phyloP scores from a whole-genome alignment of 805 yeast genomes.

The Gaillardinia entomophila region DNA sequence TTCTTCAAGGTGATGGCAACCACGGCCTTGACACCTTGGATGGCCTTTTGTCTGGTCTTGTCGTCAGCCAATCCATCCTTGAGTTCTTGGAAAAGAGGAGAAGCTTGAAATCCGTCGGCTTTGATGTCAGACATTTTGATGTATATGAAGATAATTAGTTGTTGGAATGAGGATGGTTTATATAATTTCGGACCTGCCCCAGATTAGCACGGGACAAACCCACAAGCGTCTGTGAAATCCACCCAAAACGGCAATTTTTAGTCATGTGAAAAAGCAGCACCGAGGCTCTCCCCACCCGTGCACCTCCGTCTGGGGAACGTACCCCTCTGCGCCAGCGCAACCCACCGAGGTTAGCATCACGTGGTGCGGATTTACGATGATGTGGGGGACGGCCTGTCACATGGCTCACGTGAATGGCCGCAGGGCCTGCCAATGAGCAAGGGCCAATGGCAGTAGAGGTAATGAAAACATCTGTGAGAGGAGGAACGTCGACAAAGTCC shows the following conservation, averaged over 20 bases:
- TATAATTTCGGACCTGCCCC: neutral
- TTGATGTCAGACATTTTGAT: conserved; percentile 18
- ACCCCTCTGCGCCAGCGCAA: too few relatives aligned
- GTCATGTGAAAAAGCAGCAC: neutral
- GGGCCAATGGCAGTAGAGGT: too few relatives aligned
- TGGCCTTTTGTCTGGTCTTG: conserved; percentile 31
- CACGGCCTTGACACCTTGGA: conserved; percentile 49
- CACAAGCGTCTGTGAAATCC: neutral
- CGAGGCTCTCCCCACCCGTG: neutral
- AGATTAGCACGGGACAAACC: neutral
- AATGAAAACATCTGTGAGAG: too few relatives aligned
- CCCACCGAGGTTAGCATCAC: too few relatives aligned
- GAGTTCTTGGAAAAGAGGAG: conserved; percentile 35
- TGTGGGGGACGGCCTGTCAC: too few relatives aligned
- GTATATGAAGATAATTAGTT: neutral
- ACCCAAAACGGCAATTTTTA: neutral
- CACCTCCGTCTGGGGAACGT: too few relatives aligned
- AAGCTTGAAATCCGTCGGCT: conserved; percentile 39
- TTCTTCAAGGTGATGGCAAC: conserved; percentile 65
- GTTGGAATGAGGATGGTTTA: neutral
- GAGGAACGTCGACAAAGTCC: too few relatives aligned
- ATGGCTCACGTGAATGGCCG: too few relatives aligned
- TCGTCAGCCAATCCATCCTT: conserved; percentile 31
- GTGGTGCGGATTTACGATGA: too few relatives aligned
- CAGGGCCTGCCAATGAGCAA: too few relatives aligned